These are phyloP conservation scores for Fusarium verrucosum DNA, from an alignment of 2,329 filamentous ascomycete species.

Conservation along the genomic window DNA sequence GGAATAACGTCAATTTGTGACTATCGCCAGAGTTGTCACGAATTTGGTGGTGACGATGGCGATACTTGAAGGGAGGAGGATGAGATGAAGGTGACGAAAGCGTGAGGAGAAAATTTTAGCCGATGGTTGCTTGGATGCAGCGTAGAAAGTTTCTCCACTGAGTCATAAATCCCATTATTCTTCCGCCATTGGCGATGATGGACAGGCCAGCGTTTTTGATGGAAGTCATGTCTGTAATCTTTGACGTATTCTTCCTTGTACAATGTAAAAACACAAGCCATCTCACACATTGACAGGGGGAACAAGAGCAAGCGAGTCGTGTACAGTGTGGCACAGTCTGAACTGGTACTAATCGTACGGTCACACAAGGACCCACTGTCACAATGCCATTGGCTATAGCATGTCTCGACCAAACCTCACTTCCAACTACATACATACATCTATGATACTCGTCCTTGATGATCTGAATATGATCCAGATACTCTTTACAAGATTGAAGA, in stretches of 20 bases:
- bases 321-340: constrained; percentile 8
- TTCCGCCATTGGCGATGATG: constrained; percentile 5
- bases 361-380: constrained; percentile 1
- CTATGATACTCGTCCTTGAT: not conserved
- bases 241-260: not conserved
- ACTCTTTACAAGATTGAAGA: not conserved
- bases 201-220: not conserved
- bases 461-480: not conserved
- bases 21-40: not conserved
- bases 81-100: constrained; percentile 31
- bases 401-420: not conserved
- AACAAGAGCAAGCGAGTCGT: constrained; percentile 4
- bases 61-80: constrained; percentile 5
- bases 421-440: not conserved
- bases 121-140: constrained; percentile 25
- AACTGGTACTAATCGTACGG: not conserved
- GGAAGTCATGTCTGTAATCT: constrained; percentile 1
- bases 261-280: not conserved
- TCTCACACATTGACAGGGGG: constrained; percentile 23
- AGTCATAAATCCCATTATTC: constrained; percentile 20
- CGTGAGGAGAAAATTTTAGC: constrained; percentile 41
- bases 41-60: no score
- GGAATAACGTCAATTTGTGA: not conserved
- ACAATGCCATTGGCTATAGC: not conserved
- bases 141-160: constrained; percentile 35